phyloP scores from a whole-genome alignment of 2,329 filamentous ascomycete genomes.

The Raffaelea albimanens region DNA sequence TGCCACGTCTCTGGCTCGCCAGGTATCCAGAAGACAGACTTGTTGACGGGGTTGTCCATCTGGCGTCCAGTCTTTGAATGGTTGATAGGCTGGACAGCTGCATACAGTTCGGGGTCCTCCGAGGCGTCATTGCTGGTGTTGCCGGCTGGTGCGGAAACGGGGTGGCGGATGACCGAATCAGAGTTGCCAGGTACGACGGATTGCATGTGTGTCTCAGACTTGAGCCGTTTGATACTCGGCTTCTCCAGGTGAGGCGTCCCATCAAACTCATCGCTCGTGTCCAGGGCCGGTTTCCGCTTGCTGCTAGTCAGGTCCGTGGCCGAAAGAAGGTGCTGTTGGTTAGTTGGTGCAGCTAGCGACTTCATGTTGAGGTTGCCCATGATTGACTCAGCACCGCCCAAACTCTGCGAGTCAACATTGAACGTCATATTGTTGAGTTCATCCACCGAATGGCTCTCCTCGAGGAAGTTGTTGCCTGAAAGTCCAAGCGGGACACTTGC shows the following conservation, averaged over 20 bases:
- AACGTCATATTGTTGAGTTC: constrained; percentile 42
- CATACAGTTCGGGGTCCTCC: constrained; percentile 37
- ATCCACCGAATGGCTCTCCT: constrained; percentile 31
- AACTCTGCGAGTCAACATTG: constrained; percentile 45
- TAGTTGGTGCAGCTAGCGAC: constrained; percentile 20
- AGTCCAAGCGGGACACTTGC: constrained; percentile 14
- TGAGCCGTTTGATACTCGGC: constrained; percentile 45
- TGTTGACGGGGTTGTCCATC: constrained; percentile 47
- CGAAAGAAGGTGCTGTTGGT: constrained; percentile 13
- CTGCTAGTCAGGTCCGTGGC: constrained; percentile 33
- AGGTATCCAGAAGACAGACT: constrained; percentile 48
- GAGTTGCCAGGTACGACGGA: not conserved
- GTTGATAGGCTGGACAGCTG: constrained; percentile 37
- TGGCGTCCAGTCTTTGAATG: constrained; percentile 43
- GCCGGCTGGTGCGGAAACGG: constrained; percentile 11
- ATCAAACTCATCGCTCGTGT: constrained; percentile 44
- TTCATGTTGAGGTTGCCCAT: constrained; percentile 34
- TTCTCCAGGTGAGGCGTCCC: constrained; percentile 22
- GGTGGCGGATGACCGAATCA: not conserved
- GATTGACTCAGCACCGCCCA: constrained; percentile 40
- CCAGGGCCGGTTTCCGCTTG: constrained; percentile 44
- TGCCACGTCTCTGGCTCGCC: constrained; percentile 48
- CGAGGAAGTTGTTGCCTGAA: constrained; percentile 8
- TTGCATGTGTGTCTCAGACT: constrained; percentile 36
- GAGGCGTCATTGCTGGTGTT: constrained; percentile 23